Evolutionary conservation across 257 asterid species (phyloP).

Genomic region (Datura wrightii): DNA sequence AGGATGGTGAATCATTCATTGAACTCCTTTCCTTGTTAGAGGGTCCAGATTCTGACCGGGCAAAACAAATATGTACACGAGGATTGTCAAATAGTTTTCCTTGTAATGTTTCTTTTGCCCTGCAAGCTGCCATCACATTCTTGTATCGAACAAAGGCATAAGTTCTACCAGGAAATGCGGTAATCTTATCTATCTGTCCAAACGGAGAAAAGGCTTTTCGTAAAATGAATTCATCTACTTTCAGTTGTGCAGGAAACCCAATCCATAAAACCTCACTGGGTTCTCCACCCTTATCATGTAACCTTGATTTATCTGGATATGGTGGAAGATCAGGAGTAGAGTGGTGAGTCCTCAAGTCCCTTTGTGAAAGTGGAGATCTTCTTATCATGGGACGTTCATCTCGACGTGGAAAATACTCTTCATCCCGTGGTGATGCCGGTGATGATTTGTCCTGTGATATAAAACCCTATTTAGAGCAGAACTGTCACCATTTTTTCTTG

Average conservation of each 20-base stretch:
- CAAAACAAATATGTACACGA: constrained; percentile 86
- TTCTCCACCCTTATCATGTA: constrained; percentile 62
- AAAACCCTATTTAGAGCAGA: constrained; percentile 43
- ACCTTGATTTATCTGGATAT: constrained; percentile 60
- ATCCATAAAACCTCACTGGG: constrained; percentile 95
- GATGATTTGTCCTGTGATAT: constrained; percentile 82
- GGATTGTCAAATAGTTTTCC: constrained; percentile 92
- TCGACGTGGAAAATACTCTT: constrained; percentile 57
- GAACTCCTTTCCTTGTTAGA: constrained; percentile 67
- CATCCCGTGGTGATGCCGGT: constrained; percentile 43
- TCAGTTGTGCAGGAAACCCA: constrained; percentile 88
- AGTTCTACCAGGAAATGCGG: constrained; percentile 93
- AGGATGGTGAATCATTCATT: constrained; percentile 58
- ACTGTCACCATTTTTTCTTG: constrained; percentile 7
- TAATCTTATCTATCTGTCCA: constrained; percentile 86
- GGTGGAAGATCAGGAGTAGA: constrained; percentile 56
- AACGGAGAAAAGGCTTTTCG: constrained; percentile 87
- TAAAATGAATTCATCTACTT: constrained; percentile 79
- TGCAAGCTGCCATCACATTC: constrained; percentile 66
- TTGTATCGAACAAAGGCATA: constrained; percentile 89
- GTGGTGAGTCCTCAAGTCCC: constrained; percentile 71
- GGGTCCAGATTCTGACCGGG: constrained; percentile 69
- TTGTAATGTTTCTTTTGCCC: constrained; percentile 86
- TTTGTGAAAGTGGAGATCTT: constrained; percentile 57
- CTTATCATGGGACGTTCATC: constrained; percentile 60